These are phyloP conservation scores for Aschersonia sp. DNA, from an alignment of 2,329 filamentous ascomycete genomes.

Conservation along the genomic window DNA sequence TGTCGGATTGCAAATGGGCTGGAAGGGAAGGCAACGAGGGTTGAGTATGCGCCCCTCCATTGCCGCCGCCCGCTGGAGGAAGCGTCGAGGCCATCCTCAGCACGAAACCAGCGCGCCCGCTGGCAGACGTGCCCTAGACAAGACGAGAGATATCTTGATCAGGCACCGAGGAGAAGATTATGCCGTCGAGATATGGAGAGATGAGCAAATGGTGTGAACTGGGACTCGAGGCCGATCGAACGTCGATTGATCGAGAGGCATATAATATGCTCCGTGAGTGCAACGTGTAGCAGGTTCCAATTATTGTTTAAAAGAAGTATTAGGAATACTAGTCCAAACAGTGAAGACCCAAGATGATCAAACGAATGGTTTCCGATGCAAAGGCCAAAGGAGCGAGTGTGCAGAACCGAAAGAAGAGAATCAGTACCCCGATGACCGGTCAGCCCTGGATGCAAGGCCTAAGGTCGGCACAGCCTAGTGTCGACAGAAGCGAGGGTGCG, in stretches of 20 bases:
- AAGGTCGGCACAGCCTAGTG: neutral
- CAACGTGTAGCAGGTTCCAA: no score
- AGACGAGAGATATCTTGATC: neutral
- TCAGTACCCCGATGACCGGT: neutral
- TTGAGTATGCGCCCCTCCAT: constrained; percentile 58
- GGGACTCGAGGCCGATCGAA: no score
- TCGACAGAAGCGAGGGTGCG: neutral
- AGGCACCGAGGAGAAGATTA: neutral
- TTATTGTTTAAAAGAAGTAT: no score
- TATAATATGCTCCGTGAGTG: no score
- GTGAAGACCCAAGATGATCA: no score
- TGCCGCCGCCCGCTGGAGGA: constrained; percentile 30
- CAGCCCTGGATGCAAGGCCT: no score
- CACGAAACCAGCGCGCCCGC: constrained; percentile 9
- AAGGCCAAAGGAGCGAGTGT: constrained; percentile 1
- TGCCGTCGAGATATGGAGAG: no score
- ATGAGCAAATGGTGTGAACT: no score
- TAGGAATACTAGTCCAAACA: no score
- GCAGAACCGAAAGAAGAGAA: neutral
- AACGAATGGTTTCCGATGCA: no score
- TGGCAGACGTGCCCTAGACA: neutral
- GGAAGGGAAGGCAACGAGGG: constrained; percentile 80
- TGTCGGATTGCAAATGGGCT: constrained; percentile 65
- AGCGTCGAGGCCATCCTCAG: constrained; percentile 46
- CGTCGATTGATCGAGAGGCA: no score